Conservation (phyloP, 345 rosid genomes). For the Linum lewisii region DNA sequence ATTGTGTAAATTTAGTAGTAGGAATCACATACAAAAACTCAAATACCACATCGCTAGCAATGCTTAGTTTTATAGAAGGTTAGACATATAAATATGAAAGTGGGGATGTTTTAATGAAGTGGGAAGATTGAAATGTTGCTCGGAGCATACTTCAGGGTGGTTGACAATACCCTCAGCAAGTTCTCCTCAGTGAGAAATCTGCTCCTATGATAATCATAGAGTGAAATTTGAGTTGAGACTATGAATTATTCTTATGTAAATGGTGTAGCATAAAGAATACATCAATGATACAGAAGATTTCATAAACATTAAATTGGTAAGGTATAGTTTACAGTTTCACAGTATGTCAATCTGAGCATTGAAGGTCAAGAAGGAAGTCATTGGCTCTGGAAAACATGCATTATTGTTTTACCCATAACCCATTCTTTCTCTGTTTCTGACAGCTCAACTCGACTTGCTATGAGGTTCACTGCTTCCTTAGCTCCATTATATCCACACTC, state of each 20-base stretch:
- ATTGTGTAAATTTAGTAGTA: too few species aligned
- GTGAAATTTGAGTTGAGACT: not conserved
- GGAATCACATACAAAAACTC: too few species aligned
- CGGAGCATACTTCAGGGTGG: too few species aligned
- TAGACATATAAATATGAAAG: too few species aligned
- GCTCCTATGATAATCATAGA: not conserved
- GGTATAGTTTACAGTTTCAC: not conserved
- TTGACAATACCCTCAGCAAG: too few species aligned
- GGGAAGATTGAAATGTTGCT: too few species aligned
- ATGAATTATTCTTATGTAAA: conserved; percentile 5
- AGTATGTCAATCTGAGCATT: too few species aligned
- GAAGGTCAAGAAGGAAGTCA: too few species aligned
- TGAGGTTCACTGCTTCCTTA: conserved; percentile 48
- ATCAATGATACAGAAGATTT: conserved; percentile 95
- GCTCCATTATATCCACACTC: conserved; percentile 77
- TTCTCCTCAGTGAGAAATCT: too few species aligned
- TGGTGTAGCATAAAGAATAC: conserved; percentile 82
- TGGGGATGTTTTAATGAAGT: too few species aligned
- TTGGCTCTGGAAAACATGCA: conserved; percentile 49
- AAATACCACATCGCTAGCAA: too few species aligned
- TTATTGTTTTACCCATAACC: conserved; percentile 62
- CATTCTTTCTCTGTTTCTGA: conserved; percentile 58
- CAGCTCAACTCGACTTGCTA: conserved; percentile 41
- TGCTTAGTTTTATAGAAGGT: too few species aligned
- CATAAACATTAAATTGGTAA: conserved; percentile 89